phyloP scores from a whole-genome alignment of 169 alveolate species.

The Plasmodium cynomolgi region DNA sequence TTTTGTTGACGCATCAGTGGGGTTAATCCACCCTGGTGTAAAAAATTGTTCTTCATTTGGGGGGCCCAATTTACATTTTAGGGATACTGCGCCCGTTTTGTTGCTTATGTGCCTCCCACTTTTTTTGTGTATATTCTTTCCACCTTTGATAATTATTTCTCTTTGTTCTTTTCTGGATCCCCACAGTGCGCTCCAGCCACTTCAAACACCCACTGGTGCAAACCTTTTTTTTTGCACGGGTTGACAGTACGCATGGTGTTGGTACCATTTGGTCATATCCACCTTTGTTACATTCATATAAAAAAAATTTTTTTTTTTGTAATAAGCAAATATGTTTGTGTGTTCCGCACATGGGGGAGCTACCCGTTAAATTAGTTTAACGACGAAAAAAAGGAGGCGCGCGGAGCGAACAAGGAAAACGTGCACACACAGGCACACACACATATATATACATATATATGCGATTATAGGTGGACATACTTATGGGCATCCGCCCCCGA shows the following conservation, averaged over 20 bases:
- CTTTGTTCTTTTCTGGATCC: background rate
- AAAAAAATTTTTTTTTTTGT: background rate
- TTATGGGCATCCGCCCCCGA: background rate
- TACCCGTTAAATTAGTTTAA: background rate
- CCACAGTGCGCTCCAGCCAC: background rate
- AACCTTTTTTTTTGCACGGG: background rate
- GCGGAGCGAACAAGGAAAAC: background rate
- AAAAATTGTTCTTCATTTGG: background rate
- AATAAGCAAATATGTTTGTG: background rate
- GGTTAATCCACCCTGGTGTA: background rate
- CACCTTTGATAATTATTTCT: background rate
- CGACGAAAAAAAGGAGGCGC: background rate
- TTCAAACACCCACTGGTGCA: background rate
- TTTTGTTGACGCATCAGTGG: background rate
- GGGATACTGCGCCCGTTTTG: background rate
- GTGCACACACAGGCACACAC: background rate
- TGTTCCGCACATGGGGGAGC: background rate
- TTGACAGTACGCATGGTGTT: background rate
- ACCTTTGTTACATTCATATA: background rate
- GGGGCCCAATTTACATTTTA: background rate
- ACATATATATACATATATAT: background rate
- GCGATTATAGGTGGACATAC: background rate
- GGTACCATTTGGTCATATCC: background rate
- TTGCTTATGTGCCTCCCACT: background rate
- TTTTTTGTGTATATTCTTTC: background rate